Evolutionary conservation across 306 rosid genomes (phyloP).

Genomic region (Potentilla sterilis): DNA sequence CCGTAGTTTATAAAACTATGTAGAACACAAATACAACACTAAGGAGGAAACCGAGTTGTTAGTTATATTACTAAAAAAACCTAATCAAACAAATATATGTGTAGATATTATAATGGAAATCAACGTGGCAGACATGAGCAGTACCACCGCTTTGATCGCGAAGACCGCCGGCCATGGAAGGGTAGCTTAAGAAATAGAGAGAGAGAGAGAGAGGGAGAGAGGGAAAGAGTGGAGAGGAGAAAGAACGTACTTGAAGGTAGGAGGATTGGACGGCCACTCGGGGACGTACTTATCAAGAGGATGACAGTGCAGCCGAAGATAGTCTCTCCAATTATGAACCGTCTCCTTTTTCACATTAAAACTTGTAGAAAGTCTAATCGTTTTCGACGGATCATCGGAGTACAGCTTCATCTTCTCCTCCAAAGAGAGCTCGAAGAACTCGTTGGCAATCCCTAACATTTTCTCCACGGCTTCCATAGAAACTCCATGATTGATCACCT

Average conservation of each 20-base stretch:
- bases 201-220: neutral
- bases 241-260: slow-evolving; percentile 61
- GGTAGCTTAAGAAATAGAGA: neutral
- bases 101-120: neutral
- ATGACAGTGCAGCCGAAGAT: slow-evolving; percentile 83
- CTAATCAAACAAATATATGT: neutral
- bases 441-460: slow-evolving; percentile 50
- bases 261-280: slow-evolving; percentile 84
- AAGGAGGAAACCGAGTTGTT: neutral
- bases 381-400: slow-evolving; percentile 83
- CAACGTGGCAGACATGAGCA: slow-evolving; percentile 4
- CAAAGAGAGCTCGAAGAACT: slow-evolving; percentile 58
- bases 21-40: neutral
- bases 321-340: slow-evolving; percentile 93
- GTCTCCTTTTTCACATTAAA: slow-evolving; percentile 69
- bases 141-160: neutral
- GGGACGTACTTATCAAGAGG: slow-evolving; percentile 63
- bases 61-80: neutral
- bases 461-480: slow-evolving; percentile 40
- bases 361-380: slow-evolving; percentile 73
- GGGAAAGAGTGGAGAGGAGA: too few species aligned
- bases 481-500: slow-evolving; percentile 86
- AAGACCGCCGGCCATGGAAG: neutral
- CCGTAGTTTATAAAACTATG: too few species aligned
- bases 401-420: slow-evolving; percentile 89